Percentiles rank a stretch among this genome's conserved stretches.
Evolutionary conservation across 2,329 filamentous ascomycete genomes (phyloP).

Genomic region (Mollisia scopiformis): DNA sequence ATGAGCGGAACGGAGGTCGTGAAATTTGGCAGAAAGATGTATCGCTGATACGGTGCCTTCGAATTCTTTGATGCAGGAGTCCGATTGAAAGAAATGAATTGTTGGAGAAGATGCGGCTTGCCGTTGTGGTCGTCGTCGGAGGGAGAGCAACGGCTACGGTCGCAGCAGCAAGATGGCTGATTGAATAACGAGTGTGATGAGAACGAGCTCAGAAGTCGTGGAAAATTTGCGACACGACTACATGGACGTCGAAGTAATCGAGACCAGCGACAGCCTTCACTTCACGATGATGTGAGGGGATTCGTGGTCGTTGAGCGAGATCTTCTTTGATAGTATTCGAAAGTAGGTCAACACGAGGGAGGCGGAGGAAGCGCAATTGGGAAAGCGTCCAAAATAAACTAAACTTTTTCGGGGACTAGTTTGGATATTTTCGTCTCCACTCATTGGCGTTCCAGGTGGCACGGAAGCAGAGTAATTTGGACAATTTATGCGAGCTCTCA

Average conservation of each 20-base stretch:
- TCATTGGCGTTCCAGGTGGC: not conserved
- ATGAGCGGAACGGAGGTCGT: not conserved
- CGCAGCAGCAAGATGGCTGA: conserved; percentile 14
- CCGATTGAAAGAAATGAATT: conserved; percentile 20
- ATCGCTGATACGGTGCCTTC: conserved; percentile 22
- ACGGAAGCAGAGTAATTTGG: not conserved
- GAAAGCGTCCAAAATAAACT: too few relatives aligned
- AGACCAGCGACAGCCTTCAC: conserved; percentile 2
- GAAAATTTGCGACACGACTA: conserved; percentile 5
- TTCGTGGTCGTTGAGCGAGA: not conserved
- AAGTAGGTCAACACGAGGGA: not conserved
- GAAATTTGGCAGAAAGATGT: conserved; percentile 6
- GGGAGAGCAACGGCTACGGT: conserved; percentile 9
- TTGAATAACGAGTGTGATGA: conserved; percentile 33
- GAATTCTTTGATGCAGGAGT: conserved; percentile 4
- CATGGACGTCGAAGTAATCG: conserved; percentile 13
- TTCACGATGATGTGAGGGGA: not conserved
- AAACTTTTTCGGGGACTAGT: not conserved
- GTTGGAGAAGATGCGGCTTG: conserved; percentile 18
- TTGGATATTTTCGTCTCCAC: not conserved
- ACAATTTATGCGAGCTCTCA: not conserved
- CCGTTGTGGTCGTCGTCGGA: conserved; percentile 8
- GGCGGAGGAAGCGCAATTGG: not conserved
- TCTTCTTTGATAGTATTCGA: not conserved
- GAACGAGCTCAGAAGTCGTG: conserved; percentile 19